phyloP scores from a whole-genome alignment of 306 rosid species.

The Coriaria nepalensis region DNA sequence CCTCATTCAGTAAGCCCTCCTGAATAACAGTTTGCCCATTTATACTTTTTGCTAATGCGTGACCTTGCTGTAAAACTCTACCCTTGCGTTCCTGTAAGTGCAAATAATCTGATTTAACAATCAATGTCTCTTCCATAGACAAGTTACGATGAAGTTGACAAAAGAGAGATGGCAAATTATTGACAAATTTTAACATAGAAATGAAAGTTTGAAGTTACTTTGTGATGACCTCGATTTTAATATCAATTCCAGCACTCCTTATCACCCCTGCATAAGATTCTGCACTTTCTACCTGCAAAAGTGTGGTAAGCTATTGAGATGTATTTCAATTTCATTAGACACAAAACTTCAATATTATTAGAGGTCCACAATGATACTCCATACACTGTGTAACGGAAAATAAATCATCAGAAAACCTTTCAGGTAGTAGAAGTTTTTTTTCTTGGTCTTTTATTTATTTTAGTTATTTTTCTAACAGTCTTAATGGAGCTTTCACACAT shows the following conservation, averaged over 20 bases:
- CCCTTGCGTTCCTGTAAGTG: slow-evolving; percentile 56
- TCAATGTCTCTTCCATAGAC: too few species aligned
- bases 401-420: too few species aligned
- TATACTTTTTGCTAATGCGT: slow-evolving; percentile 55
- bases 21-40: slow-evolving; percentile 50
- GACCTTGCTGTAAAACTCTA: slow-evolving; percentile 45
- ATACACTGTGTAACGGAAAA: too few species aligned
- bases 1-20: slow-evolving; percentile 77
- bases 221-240: slow-evolving; percentile 51
- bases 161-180: neutral
- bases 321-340: slow-evolving; percentile 2
- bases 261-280: slow-evolving; percentile 55
- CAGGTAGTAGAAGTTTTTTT: too few species aligned
- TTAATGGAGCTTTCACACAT: neutral
- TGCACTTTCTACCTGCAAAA: slow-evolving; percentile 64
- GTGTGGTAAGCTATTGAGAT: slow-evolving; percentile 1
- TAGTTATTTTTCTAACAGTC: too few species aligned
- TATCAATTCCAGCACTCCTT: slow-evolving; percentile 41
- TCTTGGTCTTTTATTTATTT: too few species aligned
- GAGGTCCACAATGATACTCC: too few species aligned
- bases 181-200: neutral
- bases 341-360: too few species aligned
- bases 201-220: neutral
- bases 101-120: slow-evolving; percentile 5
- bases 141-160: neutral